A percentile compares a stretch with the other conserved stretches of the same genome.
phyloP scores from a whole-genome alignment of 2,329 filamentous ascomycete genomes.

The Colletotrichum coccodes region DNA sequence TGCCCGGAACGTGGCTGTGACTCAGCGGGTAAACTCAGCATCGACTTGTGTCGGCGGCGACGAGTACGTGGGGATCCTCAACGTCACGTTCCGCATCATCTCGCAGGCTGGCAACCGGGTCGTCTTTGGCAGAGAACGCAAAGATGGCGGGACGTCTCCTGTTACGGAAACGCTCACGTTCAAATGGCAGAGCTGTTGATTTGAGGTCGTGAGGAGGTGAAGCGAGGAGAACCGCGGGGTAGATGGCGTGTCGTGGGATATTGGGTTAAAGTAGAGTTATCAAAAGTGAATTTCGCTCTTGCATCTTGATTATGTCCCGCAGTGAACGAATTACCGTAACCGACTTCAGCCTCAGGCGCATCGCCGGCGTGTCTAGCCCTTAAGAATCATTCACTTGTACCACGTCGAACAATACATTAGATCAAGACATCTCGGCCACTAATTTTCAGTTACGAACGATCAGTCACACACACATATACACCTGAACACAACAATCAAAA shows the following conservation, averaged over 20 bases:
- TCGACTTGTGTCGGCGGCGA: slow-evolving; percentile 27
- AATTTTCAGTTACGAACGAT: not conserved
- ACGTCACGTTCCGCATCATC: slow-evolving; percentile 33
- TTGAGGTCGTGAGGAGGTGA: not conserved
- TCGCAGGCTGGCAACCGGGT: slow-evolving; percentile 14
- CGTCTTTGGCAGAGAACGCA: slow-evolving; percentile 24
- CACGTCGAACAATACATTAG: not conserved
- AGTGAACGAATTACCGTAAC: not conserved
- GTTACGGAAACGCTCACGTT: slow-evolving; percentile 28
- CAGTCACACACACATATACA: not conserved
- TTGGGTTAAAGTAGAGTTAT: not conserved
- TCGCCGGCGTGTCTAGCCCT: not conserved
- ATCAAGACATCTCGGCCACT: not conserved
- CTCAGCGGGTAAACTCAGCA: slow-evolving; percentile 16
- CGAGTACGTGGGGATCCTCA: slow-evolving; percentile 33
- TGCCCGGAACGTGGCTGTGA: slow-evolving; percentile 23
- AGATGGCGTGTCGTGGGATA: too few species aligned
- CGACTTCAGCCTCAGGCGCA: not conserved
- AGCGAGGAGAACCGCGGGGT: too few species aligned
- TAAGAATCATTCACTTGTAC: not conserved
- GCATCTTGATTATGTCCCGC: not conserved
- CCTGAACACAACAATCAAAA: not conserved
- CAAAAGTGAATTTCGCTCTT: not conserved
- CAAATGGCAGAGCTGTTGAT: slow-evolving; percentile 23
- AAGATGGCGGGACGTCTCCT: slow-evolving; percentile 2